Conservation (phyloP, 148 eudicot genomes). For the Silene uniflora region DNA sequence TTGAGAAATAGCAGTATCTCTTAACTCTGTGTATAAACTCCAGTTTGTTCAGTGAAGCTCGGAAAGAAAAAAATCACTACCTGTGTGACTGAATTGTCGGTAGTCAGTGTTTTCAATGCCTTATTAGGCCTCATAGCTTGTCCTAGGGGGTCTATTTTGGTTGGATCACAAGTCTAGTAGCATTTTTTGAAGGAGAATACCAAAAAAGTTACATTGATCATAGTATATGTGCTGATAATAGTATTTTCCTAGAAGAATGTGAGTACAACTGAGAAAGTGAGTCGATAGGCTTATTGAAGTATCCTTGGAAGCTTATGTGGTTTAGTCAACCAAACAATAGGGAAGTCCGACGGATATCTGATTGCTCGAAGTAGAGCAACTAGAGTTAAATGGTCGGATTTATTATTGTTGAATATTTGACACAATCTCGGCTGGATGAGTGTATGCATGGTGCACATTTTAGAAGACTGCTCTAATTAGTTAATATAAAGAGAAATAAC, state of each 20-base stretch:
- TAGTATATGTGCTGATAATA: background rate
- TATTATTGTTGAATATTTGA: background rate
- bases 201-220: background rate
- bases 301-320: background rate
- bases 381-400: background rate
- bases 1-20: background rate
- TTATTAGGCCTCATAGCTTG: background rate
- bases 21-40: background rate
- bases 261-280: background rate
- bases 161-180: background rate
- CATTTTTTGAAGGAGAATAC: background rate
- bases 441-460: background rate
- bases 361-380: background rate
- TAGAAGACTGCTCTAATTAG: background rate
- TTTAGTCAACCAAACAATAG: background rate
- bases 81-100: background rate
- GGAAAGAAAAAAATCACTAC: no score
- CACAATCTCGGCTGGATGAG: background rate
- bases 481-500: background rate
- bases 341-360: background rate
- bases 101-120: background rate
- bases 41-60: background rate
- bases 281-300: background rate
- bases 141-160: background rate
- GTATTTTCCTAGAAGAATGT: background rate